phyloP scores from a whole-genome alignment of 208 protist species.

The Crithidia acanthocephali region DNA sequence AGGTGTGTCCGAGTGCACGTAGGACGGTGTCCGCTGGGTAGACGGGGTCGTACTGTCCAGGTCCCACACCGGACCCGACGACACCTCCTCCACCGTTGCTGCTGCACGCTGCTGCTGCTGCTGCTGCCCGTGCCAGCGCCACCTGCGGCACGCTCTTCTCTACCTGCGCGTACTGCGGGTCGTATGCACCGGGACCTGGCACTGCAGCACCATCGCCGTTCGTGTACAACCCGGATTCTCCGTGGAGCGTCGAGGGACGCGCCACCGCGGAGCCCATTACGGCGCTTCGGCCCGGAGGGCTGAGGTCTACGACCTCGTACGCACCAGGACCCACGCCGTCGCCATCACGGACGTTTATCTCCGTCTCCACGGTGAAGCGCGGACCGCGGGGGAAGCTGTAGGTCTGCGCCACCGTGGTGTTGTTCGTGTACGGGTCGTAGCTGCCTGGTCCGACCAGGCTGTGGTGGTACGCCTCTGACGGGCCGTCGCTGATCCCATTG shows the following conservation, averaged over 20 bases:
- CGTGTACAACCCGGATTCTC: background rate
- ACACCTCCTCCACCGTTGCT: background rate
- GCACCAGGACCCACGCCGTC: slow-evolving; percentile 25
- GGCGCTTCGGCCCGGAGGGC: slow-evolving; percentile 22
- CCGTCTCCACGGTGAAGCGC: slow-evolving; percentile 1
- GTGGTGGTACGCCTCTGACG: background rate
- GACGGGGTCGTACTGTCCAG: slow-evolving; percentile 32
- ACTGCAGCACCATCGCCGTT: background rate
- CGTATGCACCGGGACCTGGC: slow-evolving; percentile 48
- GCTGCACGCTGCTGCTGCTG: background rate
- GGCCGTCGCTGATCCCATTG: too few species aligned
- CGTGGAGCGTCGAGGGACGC: slow-evolving; percentile 9
- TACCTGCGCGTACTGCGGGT: slow-evolving; percentile 30
- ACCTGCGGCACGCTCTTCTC: slow-evolving; percentile 22
- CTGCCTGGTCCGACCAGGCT: slow-evolving; percentile 46
- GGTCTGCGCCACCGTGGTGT: background rate
- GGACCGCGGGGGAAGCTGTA: slow-evolving; percentile 21
- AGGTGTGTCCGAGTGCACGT: slow-evolving; percentile 11
- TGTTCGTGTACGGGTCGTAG: slow-evolving; percentile 27
- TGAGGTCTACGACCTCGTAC: slow-evolving; percentile 39
- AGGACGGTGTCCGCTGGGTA: slow-evolving; percentile 9
- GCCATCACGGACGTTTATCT: background rate
- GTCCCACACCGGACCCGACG: slow-evolving; percentile 9
- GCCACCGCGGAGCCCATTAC: slow-evolving; percentile 38
- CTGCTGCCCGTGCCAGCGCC: slow-evolving; percentile 16